Percentiles rank a stretch among this genome's conserved stretches.
phyloP scores from a whole-genome alignment of 768 basidiomycete genomes.

The Sarcodon aspratus region DNA sequence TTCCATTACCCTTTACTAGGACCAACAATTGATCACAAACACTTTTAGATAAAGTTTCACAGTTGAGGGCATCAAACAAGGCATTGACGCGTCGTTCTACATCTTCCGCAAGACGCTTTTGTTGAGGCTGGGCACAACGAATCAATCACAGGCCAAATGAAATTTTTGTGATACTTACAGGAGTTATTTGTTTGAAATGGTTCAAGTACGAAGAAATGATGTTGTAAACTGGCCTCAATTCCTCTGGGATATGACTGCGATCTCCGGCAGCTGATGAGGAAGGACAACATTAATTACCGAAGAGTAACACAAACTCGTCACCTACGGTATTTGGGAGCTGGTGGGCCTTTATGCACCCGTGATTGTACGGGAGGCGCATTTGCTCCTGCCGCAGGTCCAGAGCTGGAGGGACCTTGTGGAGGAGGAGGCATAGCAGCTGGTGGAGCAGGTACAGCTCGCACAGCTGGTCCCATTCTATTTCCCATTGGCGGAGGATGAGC shows the following conservation, averaged over 20 bases:
- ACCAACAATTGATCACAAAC: constrained; percentile 44
- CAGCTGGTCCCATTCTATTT: constrained; percentile 1
- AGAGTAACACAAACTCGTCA: constrained; percentile 6
- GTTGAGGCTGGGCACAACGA: constrained; percentile 43
- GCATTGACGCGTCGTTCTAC: constrained; percentile 78
- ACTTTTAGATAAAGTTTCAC: constrained; percentile 62
- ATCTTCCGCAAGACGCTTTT: constrained; percentile 79
- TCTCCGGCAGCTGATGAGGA: constrained; percentile 70
- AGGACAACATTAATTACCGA: constrained; percentile 4
- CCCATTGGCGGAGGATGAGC: constrained; percentile 6
- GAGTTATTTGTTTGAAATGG: constrained; percentile 59
- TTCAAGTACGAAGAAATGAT: constrained; percentile 53
- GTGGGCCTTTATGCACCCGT: constrained; percentile 25
- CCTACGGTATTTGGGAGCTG: constrained; percentile 51
- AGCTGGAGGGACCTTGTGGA: constrained; percentile 11
- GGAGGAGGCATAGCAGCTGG: constrained; percentile 11
- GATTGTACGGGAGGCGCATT: constrained; percentile 17
- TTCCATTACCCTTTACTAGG: not conserved
- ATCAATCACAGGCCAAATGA: not conserved
- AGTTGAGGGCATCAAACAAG: constrained; percentile 88
- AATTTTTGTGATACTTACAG: constrained; percentile 35
- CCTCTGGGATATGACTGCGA: constrained; percentile 80
- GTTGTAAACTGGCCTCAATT: constrained; percentile 51
- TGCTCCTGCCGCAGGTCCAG: constrained; percentile 16
- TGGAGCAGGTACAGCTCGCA: not conserved